These are phyloP conservation scores for Oenanthe sinensis DNA, from an alignment of 129 eudicot species.

Conservation along the genomic window DNA sequence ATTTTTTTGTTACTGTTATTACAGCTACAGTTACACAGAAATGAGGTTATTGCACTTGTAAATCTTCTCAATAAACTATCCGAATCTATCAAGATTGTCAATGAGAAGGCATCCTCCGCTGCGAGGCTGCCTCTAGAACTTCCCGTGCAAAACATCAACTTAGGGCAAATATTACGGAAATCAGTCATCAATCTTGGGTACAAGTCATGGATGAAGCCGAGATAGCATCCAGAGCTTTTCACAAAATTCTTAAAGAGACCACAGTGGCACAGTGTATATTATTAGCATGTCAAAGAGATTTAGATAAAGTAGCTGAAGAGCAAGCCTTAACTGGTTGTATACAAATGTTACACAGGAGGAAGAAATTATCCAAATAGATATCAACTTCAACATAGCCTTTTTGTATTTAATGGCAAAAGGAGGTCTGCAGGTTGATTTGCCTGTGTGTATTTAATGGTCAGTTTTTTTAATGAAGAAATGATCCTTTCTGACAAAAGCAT, in stretches of 20 bases:
- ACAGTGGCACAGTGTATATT: not conserved
- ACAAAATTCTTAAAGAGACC: not conserved
- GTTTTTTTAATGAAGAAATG: not conserved
- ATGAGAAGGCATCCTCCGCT: constrained; percentile 39
- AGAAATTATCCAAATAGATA: not conserved
- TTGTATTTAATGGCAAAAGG: not conserved
- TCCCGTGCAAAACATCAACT: constrained; percentile 10
- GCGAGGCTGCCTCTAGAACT: constrained; percentile 29
- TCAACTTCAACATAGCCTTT: not conserved
- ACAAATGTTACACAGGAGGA: not conserved
- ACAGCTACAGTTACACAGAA: constrained; percentile 80
- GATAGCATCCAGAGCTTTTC: not conserved
- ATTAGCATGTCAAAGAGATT: not conserved
- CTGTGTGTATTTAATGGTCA: too few species aligned
- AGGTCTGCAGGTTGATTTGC: not conserved
- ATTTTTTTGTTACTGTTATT: not conserved
- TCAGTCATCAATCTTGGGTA: constrained; percentile 30
- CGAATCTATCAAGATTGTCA: constrained; percentile 62
- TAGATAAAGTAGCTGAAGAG: not conserved
- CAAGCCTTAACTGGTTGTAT: not conserved
- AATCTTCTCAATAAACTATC: constrained; percentile 83
- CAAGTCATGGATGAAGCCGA: not conserved
- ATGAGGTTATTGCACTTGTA: constrained; percentile 89
- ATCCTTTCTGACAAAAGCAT: not conserved
- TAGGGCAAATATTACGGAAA: constrained; percentile 27